These are phyloP conservation scores for Geoglossum cookeanum DNA, from an alignment of 2,329 filamentous ascomycete species.

Conservation along the genomic window DNA sequence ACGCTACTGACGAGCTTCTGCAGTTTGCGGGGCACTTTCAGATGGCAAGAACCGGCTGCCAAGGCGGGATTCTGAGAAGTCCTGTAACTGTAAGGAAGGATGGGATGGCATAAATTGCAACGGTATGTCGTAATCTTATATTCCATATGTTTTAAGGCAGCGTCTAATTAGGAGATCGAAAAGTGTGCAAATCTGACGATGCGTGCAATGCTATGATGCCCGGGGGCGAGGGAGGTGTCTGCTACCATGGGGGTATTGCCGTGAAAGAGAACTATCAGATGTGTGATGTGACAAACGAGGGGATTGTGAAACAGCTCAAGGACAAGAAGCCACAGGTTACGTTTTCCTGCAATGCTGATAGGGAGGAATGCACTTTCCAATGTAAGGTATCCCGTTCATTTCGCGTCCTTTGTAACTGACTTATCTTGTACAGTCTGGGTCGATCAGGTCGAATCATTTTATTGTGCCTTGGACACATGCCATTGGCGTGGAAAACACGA, in stretches of 20 bases:
- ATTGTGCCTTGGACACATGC: constrained; percentile 75
- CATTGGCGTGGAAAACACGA: constrained; percentile 49
- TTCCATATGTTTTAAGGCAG: not conserved
- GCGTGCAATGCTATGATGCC: constrained; percentile 83
- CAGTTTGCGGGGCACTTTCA: constrained; percentile 70
- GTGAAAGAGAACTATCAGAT: constrained; percentile 94
- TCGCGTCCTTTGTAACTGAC: not conserved
- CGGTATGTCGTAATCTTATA: constrained; percentile 9
- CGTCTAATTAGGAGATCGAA: not conserved
- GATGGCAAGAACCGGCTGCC: constrained; percentile 52
- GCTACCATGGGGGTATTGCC: constrained; percentile 77
- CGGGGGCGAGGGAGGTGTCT: constrained; percentile 61
- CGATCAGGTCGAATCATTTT: constrained; percentile 84
- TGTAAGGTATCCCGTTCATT: constrained; percentile 30
- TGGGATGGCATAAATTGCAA: constrained; percentile 98
- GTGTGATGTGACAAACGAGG: constrained; percentile 90
- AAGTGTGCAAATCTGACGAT: constrained; percentile 61
- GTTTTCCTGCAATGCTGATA: constrained; percentile 67
- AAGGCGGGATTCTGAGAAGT: constrained; percentile 45
- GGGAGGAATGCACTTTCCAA: constrained; percentile 77
- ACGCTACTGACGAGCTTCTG: not conserved
- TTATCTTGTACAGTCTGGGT: constrained; percentile 55
- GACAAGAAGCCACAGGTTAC: constrained; percentile 81
- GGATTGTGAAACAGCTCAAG: constrained; percentile 74
- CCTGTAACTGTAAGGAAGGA: constrained; percentile 75